Conservation (phyloP, 306 rosid species). For the Prunus padus region DNA sequence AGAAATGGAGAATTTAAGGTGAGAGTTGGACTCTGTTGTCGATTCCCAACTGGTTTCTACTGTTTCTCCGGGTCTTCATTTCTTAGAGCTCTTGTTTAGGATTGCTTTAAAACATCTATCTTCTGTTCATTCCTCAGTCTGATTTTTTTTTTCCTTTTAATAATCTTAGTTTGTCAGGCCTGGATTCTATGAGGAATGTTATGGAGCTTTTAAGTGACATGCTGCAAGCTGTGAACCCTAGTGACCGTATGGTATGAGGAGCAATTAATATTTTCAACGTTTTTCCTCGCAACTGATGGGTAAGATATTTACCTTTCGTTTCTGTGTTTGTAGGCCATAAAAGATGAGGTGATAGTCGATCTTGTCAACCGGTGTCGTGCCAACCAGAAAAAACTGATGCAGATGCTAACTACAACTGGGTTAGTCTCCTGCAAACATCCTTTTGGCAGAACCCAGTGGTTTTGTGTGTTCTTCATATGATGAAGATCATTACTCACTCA, state of each 20-base stretch:
- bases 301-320: slow-evolving; percentile 4
- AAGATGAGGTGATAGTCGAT: slow-evolving; percentile 86
- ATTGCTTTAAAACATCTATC: neutral
- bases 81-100: slow-evolving; percentile 3
- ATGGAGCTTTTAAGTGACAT: slow-evolving; percentile 86
- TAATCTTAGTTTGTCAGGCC: slow-evolving; percentile 62
- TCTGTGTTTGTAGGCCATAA: slow-evolving; percentile 59
- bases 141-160: slow-evolving; percentile 13
- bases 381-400: slow-evolving; percentile 92
- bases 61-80: slow-evolving; percentile 3
- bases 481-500: too few relatives aligned
- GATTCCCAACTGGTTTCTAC: slow-evolving; percentile 3
- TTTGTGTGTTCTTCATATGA: neutral
- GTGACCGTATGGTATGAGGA: slow-evolving; percentile 60
- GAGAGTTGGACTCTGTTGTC: slow-evolving; percentile 15
- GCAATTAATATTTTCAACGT: slow-evolving; percentile 16
- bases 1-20: slow-evolving; percentile 85
- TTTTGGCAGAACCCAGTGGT: neutral
- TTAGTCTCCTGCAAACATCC: slow-evolving; percentile 35
- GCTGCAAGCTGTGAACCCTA: slow-evolving; percentile 88
- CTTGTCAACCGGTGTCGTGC: slow-evolving; percentile 82
- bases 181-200: slow-evolving; percentile 82
- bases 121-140: slow-evolving; percentile 8
- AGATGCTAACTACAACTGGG: slow-evolving; percentile 97
- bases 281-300: slow-evolving; percentile 15